Percentiles rank a stretch among this genome's conserved stretches.
Conservation (phyloP, 140 eudicot genomes). For the Stevia rebaudiana region DNA sequence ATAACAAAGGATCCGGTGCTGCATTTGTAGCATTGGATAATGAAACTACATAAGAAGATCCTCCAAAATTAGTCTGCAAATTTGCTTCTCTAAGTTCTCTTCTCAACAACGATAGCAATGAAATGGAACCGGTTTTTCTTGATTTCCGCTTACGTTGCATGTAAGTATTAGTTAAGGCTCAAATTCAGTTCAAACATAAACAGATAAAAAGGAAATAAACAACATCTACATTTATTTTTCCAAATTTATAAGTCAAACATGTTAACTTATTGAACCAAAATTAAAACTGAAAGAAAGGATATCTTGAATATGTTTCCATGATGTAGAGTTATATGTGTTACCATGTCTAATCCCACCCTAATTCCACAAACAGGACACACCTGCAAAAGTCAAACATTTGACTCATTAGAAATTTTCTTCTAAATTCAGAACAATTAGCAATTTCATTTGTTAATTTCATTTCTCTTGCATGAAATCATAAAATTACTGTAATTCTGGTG, state of each 20-base stretch:
- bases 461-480: background rate
- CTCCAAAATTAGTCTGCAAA: slow-evolving; percentile 81
- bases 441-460: background rate
- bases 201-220: background rate
- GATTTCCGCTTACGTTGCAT: slow-evolving; percentile 89
- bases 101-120: slow-evolving; percentile 79
- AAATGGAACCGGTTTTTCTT: slow-evolving; percentile 66
- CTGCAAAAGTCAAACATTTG: slow-evolving; percentile 34
- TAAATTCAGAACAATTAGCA: background rate
- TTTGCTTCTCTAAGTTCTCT: slow-evolving; percentile 86
- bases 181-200: background rate
- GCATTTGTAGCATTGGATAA: slow-evolving; percentile 38
- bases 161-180: slow-evolving; percentile 65
- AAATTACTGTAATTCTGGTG: background rate
- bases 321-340: slow-evolving; percentile 91
- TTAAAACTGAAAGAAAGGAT: slow-evolving; percentile 61
- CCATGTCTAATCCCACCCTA: slow-evolving; percentile 94
- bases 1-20: slow-evolving; percentile 85
- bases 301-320: slow-evolving; percentile 87
- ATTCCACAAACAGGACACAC: slow-evolving; percentile 92
- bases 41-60: slow-evolving; percentile 62
- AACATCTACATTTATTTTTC: background rate
- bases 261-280: background rate
- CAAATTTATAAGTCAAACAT: background rate
- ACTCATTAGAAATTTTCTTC: background rate